Base-by-base conservation (phyloP, 1,284 basidiomycete genomes). In the Vanrija pseudolonga region DNA sequence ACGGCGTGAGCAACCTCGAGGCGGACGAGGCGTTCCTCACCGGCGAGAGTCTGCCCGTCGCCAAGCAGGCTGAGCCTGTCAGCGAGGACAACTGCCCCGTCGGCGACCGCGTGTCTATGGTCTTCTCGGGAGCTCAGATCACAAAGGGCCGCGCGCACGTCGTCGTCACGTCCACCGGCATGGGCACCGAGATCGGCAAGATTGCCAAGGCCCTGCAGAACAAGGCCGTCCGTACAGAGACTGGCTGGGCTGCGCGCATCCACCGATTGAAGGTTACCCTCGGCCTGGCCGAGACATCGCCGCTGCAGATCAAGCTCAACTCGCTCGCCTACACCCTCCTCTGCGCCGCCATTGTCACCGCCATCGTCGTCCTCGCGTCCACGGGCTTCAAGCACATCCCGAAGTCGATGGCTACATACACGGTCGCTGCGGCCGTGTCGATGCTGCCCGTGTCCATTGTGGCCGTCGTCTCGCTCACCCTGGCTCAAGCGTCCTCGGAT, bases 1-100 rank as follows among this genome's bases (percentile, higher is more conserved):
- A 76, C 5, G 76, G 76, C 4, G 59, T 71, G 20, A 71, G 71
- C 45, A 82, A 82, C 63, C 72, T 85, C 39, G 83, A 84, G 64
- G 71, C 81, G 18, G 85, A 86, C 56, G 85, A 87, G 67, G 83
- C 84, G 5, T 78, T 87, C 32, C 76, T 88, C n/a, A 87, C 85
- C 2, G 86, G 85, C 47, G 84, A 85, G 66, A 81, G 80, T 80
- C 82, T 86, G 17, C 85, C 85, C 55, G 84, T 86, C 14, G 72
- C 77, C 26, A 88, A 88, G 72, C 80, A 76, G 43, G 67, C 70
- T 7, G 78, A 81, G 24, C 53, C 78, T 60, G 65, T 76, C 40
- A 71, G 73, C 11, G 71, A 77, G 40, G 67, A 65, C 20, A 70
- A 74, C 61, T 75, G 78, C 64, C 78, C 81, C 7, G 81, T 83